Evolutionary conservation across 1,139 yeast genomes (phyloP).

Genomic region (Hyphopichia khmerensis): DNA sequence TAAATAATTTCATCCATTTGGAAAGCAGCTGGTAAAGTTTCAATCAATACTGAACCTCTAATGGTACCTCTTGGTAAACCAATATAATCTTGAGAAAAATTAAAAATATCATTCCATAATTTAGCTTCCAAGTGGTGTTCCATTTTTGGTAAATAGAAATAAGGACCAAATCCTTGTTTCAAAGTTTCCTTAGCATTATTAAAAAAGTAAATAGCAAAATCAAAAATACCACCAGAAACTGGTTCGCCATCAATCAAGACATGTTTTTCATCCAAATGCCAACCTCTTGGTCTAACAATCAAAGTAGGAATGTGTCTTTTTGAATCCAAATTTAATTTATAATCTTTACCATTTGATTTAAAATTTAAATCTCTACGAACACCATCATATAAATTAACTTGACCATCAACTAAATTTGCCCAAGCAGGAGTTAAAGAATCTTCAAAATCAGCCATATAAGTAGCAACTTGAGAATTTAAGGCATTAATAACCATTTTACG

Average conservation of each 20-base stretch:
- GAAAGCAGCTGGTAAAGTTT: slow-evolving; percentile 30
- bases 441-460: slow-evolving; percentile 95
- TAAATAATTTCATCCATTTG: slow-evolving; percentile 31
- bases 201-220: slow-evolving; percentile 74
- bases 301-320: slow-evolving; percentile 67
- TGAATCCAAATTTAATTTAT: slow-evolving; percentile 54
- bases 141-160: slow-evolving; percentile 31
- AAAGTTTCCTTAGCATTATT: slow-evolving; percentile 66
- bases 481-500: slow-evolving; percentile 95
- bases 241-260: slow-evolving; percentile 74
- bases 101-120: slow-evolving; percentile 29
- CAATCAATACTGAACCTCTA: slow-evolving; percentile 30
- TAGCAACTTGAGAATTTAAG: slow-evolving; percentile 81
- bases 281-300: slow-evolving; percentile 83
- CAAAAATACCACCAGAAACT: slow-evolving; percentile 71
- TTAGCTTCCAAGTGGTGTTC: slow-evolving; percentile 30
- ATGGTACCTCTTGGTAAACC: slow-evolving; percentile 24
- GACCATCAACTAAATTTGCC: slow-evolving; percentile 84
- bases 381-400: slow-evolving; percentile 89
- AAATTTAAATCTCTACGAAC: slow-evolving; percentile 64
- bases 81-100: slow-evolving; percentile 24
- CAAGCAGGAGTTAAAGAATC: slow-evolving; percentile 96
- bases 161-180: slow-evolving; percentile 68
- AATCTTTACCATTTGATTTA: slow-evolving; percentile 57
- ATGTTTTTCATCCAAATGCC: slow-evolving; percentile 80